Percentiles rank a stretch among this genome's conserved stretches.
Evolutionary conservation across 768 basidiomycete species (phyloP).

Genomic region (Tulasnella sp.): DNA sequence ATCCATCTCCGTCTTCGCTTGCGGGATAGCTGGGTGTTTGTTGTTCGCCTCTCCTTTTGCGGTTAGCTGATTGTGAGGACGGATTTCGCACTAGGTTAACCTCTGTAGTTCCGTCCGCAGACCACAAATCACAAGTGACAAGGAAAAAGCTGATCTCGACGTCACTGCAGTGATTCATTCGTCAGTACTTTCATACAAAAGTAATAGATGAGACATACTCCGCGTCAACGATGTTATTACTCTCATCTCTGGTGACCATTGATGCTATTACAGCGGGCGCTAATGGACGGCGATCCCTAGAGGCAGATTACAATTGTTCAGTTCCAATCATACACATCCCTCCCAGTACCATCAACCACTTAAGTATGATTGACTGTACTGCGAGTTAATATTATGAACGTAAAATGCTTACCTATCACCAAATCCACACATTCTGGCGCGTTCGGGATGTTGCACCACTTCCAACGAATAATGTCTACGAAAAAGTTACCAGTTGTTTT

Average conservation of each 20-base stretch:
- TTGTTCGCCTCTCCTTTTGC: background rate
- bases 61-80: slow-evolving; percentile 33
- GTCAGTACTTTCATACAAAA: background rate
- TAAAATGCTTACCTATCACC: slow-evolving; percentile 77
- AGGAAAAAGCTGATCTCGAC: slow-evolving; percentile 81
- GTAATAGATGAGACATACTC: slow-evolving; percentile 41
- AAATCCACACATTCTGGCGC: slow-evolving; percentile 93
- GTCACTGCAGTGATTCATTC: slow-evolving; percentile 39
- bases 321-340: too few relatives aligned
- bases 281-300: slow-evolving; percentile 75
- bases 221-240: slow-evolving; percentile 54
- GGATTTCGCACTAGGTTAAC: slow-evolving; percentile 86
- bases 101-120: slow-evolving; percentile 63
- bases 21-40: too few relatives aligned
- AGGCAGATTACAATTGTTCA: too few relatives aligned
- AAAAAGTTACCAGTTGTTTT: background rate
- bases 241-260: slow-evolving; percentile 56
- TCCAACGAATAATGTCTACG: slow-evolving; percentile 62
- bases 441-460: slow-evolving; percentile 74
- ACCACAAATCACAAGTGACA: slow-evolving; percentile 89
- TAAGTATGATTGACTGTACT: too few relatives aligned
- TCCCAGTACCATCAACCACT: too few relatives aligned
- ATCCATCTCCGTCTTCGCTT: too few relatives aligned
- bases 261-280: slow-evolving; percentile 84
- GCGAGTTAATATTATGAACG: too few relatives aligned